A percentile compares a stretch with the other conserved stretches of the same genome.
These are phyloP conservation scores for Persicaria maculosa DNA, from an alignment of 148 eudicot species.

Conservation along the genomic window DNA sequence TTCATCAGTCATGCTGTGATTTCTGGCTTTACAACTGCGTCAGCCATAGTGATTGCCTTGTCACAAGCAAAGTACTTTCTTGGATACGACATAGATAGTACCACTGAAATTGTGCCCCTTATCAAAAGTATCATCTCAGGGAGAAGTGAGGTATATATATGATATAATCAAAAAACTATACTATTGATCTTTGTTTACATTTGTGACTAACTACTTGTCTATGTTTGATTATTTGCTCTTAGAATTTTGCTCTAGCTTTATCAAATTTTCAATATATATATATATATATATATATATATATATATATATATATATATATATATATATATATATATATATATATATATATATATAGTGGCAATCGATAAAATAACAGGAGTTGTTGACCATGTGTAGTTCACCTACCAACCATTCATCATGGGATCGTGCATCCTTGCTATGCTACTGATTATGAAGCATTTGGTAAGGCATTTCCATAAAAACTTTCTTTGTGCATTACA, in stretches of 20 bases:
- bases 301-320: too few relatives aligned
- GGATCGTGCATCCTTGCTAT: slow-evolving; percentile 74
- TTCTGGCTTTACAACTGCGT: slow-evolving; percentile 97
- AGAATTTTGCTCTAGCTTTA: too few relatives aligned
- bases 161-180: too few relatives aligned
- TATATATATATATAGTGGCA: too few relatives aligned
- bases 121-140: slow-evolving; percentile 75
- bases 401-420: slow-evolving; percentile 87
- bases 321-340: too few relatives aligned
- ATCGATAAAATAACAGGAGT: background rate
- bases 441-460: slow-evolving; percentile 77
- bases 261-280: too few relatives aligned
- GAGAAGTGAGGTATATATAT: slow-evolving; percentile 48
- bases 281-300: too few relatives aligned
- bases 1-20: slow-evolving; percentile 98
- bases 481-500: background rate
- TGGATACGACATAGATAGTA: slow-evolving; percentile 73
- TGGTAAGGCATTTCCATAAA: slow-evolving; percentile 40
- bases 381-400: slow-evolving; percentile 54
- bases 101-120: slow-evolving; percentile 87
- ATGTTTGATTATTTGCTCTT: too few relatives aligned
- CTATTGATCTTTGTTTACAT: too few relatives aligned
- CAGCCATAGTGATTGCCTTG: slow-evolving; percentile 82
- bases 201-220: too few relatives aligned
- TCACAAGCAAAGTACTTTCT: slow-evolving; percentile 95